Base-by-base conservation (phyloP, 2,329 filamentous ascomycete genomes). In the Bertia moriformis region DNA sequence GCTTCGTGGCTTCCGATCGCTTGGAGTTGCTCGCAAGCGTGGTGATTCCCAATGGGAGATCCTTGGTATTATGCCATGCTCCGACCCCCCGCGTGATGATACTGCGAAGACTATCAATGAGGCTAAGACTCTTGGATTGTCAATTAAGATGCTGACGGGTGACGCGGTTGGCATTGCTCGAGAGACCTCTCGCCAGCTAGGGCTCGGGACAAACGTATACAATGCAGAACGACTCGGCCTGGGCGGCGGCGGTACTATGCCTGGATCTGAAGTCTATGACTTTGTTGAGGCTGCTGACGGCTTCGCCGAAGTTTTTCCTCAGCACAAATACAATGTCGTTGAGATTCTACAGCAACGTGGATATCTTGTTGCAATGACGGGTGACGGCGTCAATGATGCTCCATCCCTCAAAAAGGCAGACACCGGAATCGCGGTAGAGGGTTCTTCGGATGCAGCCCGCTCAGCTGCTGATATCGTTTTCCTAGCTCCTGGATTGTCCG, bases 121-220 rank as follows among this genome's bases (percentile, higher is more conserved):
- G 63, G 86, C 86, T 54, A 89, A 91, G 71, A 72, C 68, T 46
- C 76, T 93, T 42, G 86, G 86, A 69, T 70, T 93, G 44, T 87
- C 82, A 49, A 87, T 93, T 65, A 93, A 93, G 73, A 93, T 93
- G 85, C 74, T 93, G 65, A 93, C 87, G 63, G 86, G 86, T 72
- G 86, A 93, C 57, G 85, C 87, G 48, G 86, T 93, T 56, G 87
- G 85, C 61, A 93, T 93, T 58, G 86, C 86, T 51, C 80, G 83
- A 66, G 86, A 93, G 63, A 93, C 85, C 49, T 91, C 85, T 40
- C 83, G 85, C 53, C 84, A 91, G 63, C 81, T 93, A 48, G 85
- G 86, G 67, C 79, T 93, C 43, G 86, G 86, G 53, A 91, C 85
- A 54, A 93, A 93, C 61, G 78, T 93, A 52, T 93, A 93, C 70